Percentiles rank a stretch among this genome's conserved stretches.
Conservation (phyloP, 2,329 filamentous ascomycete species). For the Fusarium buharicum region DNA sequence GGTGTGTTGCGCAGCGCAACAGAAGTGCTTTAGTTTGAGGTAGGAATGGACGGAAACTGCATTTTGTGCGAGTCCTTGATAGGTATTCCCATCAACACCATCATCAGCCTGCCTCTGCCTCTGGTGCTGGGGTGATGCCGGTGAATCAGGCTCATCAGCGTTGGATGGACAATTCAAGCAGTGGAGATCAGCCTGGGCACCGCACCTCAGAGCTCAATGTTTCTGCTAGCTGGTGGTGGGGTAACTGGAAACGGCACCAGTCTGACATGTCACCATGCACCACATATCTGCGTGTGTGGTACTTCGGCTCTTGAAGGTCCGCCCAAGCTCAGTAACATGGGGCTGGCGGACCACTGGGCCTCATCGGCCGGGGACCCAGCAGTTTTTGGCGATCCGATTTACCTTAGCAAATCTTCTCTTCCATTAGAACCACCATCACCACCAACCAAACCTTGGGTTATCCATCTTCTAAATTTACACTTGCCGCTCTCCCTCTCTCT, state of each 20-base stretch:
- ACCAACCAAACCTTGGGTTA: constrained; percentile 34
- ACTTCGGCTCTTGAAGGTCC: constrained; percentile 31
- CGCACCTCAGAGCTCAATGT: constrained; percentile 12
- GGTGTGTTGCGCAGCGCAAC: constrained; percentile 36
- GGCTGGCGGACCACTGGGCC: constrained; percentile 37
- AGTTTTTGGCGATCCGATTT: constrained; percentile 46
- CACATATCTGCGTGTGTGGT: constrained; percentile 28
- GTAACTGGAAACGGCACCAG: constrained; percentile 15
- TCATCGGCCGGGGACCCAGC: constrained; percentile 42
- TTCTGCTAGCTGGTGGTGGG: constrained; percentile 35
- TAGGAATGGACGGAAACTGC: constrained; percentile 28
- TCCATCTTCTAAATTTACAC: constrained; percentile 27
- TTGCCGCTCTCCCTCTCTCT: constrained; percentile 13
- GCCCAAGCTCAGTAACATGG: constrained; percentile 39
- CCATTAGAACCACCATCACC: constrained; percentile 46
- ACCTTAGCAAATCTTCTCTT: constrained; percentile 49
- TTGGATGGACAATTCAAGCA: constrained; percentile 29
- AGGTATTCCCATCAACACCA: too few relatives aligned
- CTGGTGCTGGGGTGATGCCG: constrained; percentile 17
- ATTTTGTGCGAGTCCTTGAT: constrained; percentile 2
- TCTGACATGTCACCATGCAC: constrained; percentile 39
- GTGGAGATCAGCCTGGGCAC: constrained; percentile 3
- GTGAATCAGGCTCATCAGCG: constrained; percentile 28
- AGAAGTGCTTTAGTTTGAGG: constrained; percentile 3
- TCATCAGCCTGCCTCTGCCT: constrained; percentile 3